phyloP scores from a whole-genome alignment of 306 rosid genomes.

The Pterocarpus santalinus region DNA sequence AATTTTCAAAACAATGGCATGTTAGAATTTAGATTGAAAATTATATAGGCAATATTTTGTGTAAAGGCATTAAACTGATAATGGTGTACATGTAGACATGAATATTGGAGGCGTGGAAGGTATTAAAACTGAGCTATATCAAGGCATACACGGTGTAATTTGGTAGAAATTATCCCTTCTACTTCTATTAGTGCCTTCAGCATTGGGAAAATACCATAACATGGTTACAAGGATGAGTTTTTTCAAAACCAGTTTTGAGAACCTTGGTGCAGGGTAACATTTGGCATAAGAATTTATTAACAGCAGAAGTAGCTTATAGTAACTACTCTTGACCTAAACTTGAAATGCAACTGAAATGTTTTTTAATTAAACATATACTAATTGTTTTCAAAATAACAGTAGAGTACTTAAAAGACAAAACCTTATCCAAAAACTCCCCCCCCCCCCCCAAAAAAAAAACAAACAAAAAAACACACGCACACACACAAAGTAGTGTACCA shows the following conservation, averaged over 20 bases:
- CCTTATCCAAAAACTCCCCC: background rate
- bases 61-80: background rate
- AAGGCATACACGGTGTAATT: background rate
- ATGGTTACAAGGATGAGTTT: background rate
- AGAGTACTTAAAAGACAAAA: background rate
- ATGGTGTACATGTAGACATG: background rate
- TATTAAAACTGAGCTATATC: no score
- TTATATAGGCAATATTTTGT: background rate
- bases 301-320: background rate
- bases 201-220: background rate
- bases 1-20: background rate
- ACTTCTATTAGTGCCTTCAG: background rate
- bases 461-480: no score
- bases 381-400: no score
- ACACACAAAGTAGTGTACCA: background rate
- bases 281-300: background rate
- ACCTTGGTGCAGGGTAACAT: background rate
- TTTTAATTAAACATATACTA: background rate
- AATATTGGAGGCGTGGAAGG: background rate
- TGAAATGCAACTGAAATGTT: background rate
- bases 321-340: background rate
- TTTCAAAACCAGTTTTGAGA: background rate
- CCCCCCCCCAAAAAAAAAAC: background rate
- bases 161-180: background rate
- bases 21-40: constrained; percentile 6